phyloP scores from a whole-genome alignment of 2,329 filamentous ascomycete species.

The Akanthomyces dipterigenus region DNA sequence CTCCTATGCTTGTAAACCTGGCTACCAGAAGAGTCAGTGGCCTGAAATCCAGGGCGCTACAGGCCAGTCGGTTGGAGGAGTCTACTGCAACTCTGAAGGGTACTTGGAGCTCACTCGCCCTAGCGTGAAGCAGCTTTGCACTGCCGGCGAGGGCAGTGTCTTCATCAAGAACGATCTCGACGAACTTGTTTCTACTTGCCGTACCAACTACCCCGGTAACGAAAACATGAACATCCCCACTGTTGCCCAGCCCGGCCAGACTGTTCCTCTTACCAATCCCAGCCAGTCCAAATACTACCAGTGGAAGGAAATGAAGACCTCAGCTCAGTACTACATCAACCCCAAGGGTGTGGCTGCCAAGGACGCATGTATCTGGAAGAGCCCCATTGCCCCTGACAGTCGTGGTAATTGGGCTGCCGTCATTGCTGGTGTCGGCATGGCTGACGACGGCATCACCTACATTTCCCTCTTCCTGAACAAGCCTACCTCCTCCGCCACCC shows the following conservation, averaged over 20 bases:
- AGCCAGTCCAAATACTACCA: conserved; percentile 65
- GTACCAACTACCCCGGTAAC: conserved; percentile 91
- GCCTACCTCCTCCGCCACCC: conserved; percentile 61
- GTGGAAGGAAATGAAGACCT: conserved; percentile 69
- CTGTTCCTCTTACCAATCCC: conserved; percentile 66
- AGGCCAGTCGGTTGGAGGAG: conserved; percentile 80
- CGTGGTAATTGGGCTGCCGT: conserved; percentile 82
- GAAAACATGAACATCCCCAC: conserved; percentile 83
- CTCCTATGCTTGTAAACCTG: conserved; percentile 87
- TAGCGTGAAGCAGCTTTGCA: conserved; percentile 64
- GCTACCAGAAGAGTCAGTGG: conserved; percentile 92
- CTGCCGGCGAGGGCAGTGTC: conserved; percentile 62
- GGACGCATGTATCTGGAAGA: conserved; percentile 71
- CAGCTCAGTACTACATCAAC: conserved; percentile 97
- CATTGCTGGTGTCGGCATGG: conserved; percentile 75
- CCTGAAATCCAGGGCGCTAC: conserved; percentile 68
- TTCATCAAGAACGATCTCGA: conserved; percentile 68
- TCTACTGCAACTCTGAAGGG: conserved; percentile 67
- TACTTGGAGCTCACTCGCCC: conserved; percentile 72
- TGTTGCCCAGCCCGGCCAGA: conserved; percentile 51
- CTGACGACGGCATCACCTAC: conserved; percentile 59
- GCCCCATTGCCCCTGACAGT: conserved; percentile 39
- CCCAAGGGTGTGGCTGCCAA: conserved; percentile 59
- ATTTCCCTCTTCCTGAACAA: conserved; percentile 79
- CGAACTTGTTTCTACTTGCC: conserved; percentile 68